phyloP scores from a whole-genome alignment of 768 basidiomycete genomes.

The Rhizopogon roseolus region DNA sequence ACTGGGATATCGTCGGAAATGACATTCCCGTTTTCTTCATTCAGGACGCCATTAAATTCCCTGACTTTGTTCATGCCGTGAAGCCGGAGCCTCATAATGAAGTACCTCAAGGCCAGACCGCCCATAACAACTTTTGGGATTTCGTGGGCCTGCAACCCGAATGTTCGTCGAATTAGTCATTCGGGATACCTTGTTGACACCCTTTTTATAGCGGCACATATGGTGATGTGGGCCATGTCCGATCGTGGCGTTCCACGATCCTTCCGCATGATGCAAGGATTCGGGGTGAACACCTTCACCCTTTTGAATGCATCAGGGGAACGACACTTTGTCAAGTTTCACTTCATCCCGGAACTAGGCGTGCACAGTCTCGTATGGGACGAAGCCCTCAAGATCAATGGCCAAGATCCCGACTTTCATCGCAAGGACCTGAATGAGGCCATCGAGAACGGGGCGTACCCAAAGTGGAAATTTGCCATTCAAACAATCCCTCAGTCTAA shows the following conservation, averaged over 20 bases:
- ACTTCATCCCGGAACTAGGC: slow-evolving; percentile 77
- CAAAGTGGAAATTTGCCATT: slow-evolving; percentile 79
- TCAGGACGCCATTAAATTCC: slow-evolving; percentile 80
- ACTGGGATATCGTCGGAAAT: slow-evolving; percentile 86
- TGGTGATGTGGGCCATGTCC: slow-evolving; percentile 83
- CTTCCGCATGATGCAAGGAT: slow-evolving; percentile 86
- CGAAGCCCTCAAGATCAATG: slow-evolving; percentile 76
- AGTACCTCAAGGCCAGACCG: slow-evolving; percentile 59
- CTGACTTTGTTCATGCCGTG: slow-evolving; percentile 80
- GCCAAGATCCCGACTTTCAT: slow-evolving; percentile 90
- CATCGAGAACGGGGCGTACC: slow-evolving; percentile 62
- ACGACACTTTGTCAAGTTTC: slow-evolving; percentile 84
- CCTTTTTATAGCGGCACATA: slow-evolving; percentile 50
- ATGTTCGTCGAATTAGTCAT: slow-evolving; percentile 27
- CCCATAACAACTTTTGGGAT: slow-evolving; percentile 90
- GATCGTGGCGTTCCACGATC: slow-evolving; percentile 85
- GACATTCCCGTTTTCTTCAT: slow-evolving; percentile 82
- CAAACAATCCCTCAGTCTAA: slow-evolving; percentile 56
- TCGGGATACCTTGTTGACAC: not conserved
- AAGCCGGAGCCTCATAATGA: slow-evolving; percentile 87
- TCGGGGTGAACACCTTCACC: slow-evolving; percentile 83
- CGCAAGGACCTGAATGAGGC: slow-evolving; percentile 84
- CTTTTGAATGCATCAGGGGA: slow-evolving; percentile 63
- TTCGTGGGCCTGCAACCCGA: slow-evolving; percentile 71
- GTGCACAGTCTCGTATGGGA: slow-evolving; percentile 87